phyloP scores from a whole-genome alignment of 1,139 yeast species.

The Pichia norvegensis region DNA sequence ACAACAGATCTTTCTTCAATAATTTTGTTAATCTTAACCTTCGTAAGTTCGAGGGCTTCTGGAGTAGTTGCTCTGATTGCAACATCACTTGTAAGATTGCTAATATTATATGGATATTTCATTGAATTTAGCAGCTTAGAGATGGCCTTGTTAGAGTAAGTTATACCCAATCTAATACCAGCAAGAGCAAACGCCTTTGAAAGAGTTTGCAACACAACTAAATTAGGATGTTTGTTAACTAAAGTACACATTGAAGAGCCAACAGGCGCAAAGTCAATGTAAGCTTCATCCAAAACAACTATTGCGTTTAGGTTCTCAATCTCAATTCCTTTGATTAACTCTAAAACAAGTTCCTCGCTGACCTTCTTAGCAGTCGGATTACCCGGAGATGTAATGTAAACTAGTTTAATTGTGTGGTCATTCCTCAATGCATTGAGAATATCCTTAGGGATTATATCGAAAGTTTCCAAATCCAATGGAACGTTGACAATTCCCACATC shows the following conservation, averaged over 20 bases:
- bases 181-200: constrained; percentile 96
- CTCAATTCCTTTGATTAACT: constrained; percentile 41
- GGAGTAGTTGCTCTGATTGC: constrained; percentile 66
- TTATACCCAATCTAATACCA: constrained; percentile 82
- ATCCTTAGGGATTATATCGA: constrained; percentile 57
- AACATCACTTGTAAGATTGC: constrained; percentile 68
- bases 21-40: constrained; percentile 42
- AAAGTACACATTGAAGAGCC: constrained; percentile 72
- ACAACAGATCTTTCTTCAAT: constrained; percentile 48
- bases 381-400: constrained; percentile 95
- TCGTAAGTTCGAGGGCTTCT: constrained; percentile 56
- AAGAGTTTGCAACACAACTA: constrained; percentile 84
- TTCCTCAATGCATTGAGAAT: constrained; percentile 43
- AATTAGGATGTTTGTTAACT: constrained; percentile 73
- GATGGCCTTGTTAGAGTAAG: constrained; percentile 55
- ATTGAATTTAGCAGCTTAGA: constrained; percentile 69
- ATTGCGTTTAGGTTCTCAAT: constrained; percentile 58
- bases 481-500: constrained; percentile 73
- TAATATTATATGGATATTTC: constrained; percentile 94
- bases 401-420: constrained; percentile 61
- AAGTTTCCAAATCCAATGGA: constrained; percentile 54
- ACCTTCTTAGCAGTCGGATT: constrained; percentile 82
- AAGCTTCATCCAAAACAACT: constrained; percentile 89
- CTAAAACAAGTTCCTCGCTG: constrained; percentile 39
- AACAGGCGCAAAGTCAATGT: constrained; percentile 69